Evolutionary conservation across 2,329 filamentous ascomycete genomes (phyloP).

Genomic region (Aspergillus aculeatinus): DNA sequence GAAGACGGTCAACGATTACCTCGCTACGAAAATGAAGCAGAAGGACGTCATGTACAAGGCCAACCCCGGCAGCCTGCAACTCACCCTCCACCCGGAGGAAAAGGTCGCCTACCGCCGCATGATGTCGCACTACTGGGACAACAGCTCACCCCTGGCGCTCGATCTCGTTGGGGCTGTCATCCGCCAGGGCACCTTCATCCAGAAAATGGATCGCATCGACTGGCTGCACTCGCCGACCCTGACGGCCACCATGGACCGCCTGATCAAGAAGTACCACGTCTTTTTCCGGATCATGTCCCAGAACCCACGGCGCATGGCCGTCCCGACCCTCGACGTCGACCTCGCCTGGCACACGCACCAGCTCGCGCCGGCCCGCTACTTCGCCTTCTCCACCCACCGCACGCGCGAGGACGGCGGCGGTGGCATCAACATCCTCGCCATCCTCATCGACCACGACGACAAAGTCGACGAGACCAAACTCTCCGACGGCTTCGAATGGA

Average conservation of each 20-base stretch:
- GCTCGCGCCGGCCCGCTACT: conserved; percentile 64
- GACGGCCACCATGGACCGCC: conserved; percentile 61
- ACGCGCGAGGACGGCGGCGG: conserved; percentile 26
- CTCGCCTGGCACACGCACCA: conserved; percentile 69
- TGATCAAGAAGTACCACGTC: conserved; percentile 56
- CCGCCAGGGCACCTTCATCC: conserved; percentile 44
- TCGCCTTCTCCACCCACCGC: conserved; percentile 51
- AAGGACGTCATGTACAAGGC: conserved; percentile 41
- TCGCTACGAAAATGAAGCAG: conserved; percentile 50
- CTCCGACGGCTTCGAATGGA: conserved; percentile 68
- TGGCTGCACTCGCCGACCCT: conserved; percentile 73
- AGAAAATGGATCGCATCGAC: conserved; percentile 71
- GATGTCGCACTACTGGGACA: conserved; percentile 48
- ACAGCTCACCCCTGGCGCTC: conserved; percentile 39
- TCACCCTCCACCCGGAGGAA: conserved; percentile 20
- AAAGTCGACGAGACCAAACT: conserved; percentile 71
- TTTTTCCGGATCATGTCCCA: conserved; percentile 46
- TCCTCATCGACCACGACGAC: conserved; percentile 79
- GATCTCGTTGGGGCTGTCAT: conserved; percentile 46
- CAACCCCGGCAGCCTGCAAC: conserved; percentile 26
- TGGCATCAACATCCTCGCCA: conserved; percentile 21
- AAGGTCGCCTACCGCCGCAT: conserved; percentile 39
- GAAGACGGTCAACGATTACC: conserved; percentile 50
- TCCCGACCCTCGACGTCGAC: conserved; percentile 40
- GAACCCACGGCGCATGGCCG: conserved; percentile 35